Percentiles rank a stretch among this genome's conserved stretches.
Conservation (phyloP, 495 filamentous ascomycete genomes). For the Penicillium egyptiacum region DNA sequence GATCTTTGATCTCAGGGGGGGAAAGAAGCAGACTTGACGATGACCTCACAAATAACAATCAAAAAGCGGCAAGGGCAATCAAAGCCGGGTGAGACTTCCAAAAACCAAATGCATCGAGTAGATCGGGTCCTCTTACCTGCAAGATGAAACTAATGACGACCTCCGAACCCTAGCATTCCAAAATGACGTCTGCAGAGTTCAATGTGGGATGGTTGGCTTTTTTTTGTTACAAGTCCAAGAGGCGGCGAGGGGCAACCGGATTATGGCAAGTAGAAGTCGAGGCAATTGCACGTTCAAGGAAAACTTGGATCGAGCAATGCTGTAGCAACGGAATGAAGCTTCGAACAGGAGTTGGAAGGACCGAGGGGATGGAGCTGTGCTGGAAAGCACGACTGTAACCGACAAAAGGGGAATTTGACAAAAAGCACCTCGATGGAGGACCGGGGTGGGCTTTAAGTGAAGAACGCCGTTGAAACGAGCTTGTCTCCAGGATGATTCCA, state of each 20-base stretch:
- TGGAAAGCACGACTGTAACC: conserved; percentile 18
- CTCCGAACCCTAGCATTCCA: conserved; percentile 30
- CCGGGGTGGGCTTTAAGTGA: conserved; percentile 10
- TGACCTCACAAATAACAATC: conserved; percentile 11
- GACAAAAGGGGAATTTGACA: conserved; percentile 12
- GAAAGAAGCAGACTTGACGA: conserved; percentile 10
- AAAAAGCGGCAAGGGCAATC: conserved; percentile 1
- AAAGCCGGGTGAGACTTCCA: not conserved
- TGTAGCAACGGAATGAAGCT: conserved; percentile 35
- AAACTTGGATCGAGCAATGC: conserved; percentile 23
- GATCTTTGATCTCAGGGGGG: conserved; percentile 5
- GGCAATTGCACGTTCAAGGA: conserved; percentile 24
- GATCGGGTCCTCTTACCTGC: conserved; percentile 30
- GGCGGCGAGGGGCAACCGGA: conserved; percentile 13
- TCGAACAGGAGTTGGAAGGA: conserved; percentile 36
- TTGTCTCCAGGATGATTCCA: conserved; percentile 13
- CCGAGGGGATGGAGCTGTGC: conserved; percentile 37
- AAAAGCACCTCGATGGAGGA: conserved; percentile 14
- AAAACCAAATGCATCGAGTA: not conserved
- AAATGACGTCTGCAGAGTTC: conserved; percentile 30
- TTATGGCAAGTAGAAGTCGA: conserved; percentile 15
- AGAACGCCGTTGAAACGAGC: conserved; percentile 14
- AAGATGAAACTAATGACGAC: conserved; percentile 27
- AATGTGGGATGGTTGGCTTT: conserved; percentile 27
- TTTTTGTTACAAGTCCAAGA: conserved; percentile 22